phyloP scores from a whole-genome alignment of 2,329 filamentous ascomycete species.

The Fusarium zealandicum region DNA sequence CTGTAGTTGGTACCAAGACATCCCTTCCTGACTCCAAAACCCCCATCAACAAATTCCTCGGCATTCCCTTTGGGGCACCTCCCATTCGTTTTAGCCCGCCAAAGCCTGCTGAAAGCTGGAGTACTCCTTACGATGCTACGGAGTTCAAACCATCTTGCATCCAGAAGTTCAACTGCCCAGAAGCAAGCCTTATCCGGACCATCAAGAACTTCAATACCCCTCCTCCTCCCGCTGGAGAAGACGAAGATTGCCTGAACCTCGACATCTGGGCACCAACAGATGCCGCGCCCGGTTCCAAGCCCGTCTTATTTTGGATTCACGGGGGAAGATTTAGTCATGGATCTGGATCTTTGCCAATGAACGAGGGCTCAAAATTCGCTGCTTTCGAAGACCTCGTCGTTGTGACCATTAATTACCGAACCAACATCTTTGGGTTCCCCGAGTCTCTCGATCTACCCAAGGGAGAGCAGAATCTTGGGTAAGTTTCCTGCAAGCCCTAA shows the following conservation, averaged over 20 bases:
- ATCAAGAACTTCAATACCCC: slow-evolving; percentile 39
- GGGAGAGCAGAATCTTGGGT: slow-evolving; percentile 36
- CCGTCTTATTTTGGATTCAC: slow-evolving; percentile 55
- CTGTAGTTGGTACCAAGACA: slow-evolving; percentile 27
- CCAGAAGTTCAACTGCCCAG: slow-evolving; percentile 37
- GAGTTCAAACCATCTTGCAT: slow-evolving; percentile 37
- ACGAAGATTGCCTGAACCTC: slow-evolving; percentile 47
- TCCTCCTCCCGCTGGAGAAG: slow-evolving; percentile 34
- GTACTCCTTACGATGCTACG: slow-evolving; percentile 35
- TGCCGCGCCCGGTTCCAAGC: slow-evolving; percentile 41
- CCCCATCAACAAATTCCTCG: slow-evolving; percentile 42
- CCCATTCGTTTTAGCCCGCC: slow-evolving; percentile 40
- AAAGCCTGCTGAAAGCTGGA: slow-evolving; percentile 28
- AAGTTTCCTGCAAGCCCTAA: not conserved
- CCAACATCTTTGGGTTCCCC: slow-evolving; percentile 53
- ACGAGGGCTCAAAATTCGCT: slow-evolving; percentile 52
- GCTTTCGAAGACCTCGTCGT: slow-evolving; percentile 54
- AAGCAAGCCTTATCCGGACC: slow-evolving; percentile 13
- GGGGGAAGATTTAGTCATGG: slow-evolving; percentile 51
- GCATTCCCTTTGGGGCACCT: slow-evolving; percentile 42
- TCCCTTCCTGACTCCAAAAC: slow-evolving; percentile 21
- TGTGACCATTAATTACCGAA: slow-evolving; percentile 56
- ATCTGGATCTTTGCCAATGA: slow-evolving; percentile 46
- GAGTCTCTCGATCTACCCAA: slow-evolving; percentile 37
- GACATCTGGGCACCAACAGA: slow-evolving; percentile 43